Evolutionary conservation across 768 basidiomycete genomes (phyloP).

Genomic region (Neoboletus magnificus): DNA sequence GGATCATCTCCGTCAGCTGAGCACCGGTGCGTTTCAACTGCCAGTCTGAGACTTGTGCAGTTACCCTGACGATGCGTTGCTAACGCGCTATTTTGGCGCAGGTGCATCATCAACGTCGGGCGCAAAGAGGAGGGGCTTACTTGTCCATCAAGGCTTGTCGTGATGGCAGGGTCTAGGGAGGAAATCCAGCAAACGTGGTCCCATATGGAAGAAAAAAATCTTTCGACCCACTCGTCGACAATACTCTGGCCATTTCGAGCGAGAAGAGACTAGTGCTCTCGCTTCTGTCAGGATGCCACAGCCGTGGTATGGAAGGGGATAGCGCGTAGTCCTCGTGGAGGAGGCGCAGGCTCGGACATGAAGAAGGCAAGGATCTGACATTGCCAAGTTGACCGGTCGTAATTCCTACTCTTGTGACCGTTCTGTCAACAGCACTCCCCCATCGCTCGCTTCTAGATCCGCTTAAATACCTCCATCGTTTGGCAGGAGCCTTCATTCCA

Average conservation of each 20-base stretch:
- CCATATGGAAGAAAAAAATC: neutral
- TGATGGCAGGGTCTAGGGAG: neutral
- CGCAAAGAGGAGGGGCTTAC: neutral
- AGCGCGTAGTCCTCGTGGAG: constrained; percentile 14
- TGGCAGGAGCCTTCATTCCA: neutral
- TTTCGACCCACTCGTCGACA: neutral
- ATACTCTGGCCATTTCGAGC: neutral
- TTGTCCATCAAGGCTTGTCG: neutral
- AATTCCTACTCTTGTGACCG: neutral
- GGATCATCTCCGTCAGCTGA: constrained; percentile 1
- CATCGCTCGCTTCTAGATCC: constrained; percentile 22
- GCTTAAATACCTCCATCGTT: constrained; percentile 24
- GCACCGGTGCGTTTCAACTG: neutral
- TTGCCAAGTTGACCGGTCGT: constrained; percentile 1
- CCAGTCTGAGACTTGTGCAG: neutral
- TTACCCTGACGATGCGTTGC: neutral
- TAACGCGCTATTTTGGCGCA: neutral
- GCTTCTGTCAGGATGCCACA: neutral
- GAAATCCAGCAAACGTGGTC: neutral
- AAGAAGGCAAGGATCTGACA: constrained; percentile 7
- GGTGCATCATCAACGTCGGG: neutral
- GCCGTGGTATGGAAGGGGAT: neutral
- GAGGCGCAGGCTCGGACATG: constrained; percentile 20
- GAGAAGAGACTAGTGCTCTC: neutral
- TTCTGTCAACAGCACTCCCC: constrained; percentile 5